Base-by-base conservation (phyloP, 208 protist genomes). In the Wallacemonas collosoma region DNA sequence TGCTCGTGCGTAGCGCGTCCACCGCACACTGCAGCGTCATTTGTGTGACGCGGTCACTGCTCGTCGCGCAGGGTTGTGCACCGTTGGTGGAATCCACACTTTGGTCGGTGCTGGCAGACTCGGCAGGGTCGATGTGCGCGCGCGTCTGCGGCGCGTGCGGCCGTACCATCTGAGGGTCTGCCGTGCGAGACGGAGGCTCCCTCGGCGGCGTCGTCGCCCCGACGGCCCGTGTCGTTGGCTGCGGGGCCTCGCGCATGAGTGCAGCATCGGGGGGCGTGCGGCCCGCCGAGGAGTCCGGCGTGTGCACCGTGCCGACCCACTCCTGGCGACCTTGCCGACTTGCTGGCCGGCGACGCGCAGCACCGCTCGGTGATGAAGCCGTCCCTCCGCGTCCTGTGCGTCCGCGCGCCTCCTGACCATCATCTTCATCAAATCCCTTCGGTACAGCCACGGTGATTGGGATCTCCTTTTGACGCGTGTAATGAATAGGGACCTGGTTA, bases 11-110 rank as follows among this genome's bases (percentile, higher is more conserved):
- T 26, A 95, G 73, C 15, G 75, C 71, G 17, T 84, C 81, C 9
- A 87, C 70, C 3, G 81, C 72, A 72, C 77, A 87, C 71, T 81
- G 71, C 35, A 95, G 75, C 38, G 80, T 68, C n/a, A 61, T 61
- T 39, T 70, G 7, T 17, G 69, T 73, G 12, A 54, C 50, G 40
- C 38, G 55, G 44, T 73, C 54, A 3, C 44, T 53, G 39, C 65
- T 56, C 11, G 41, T 40, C 14, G 67, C 45, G 54, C 60, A 70
- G 39, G 45, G 50, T 15, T 15, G 9, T 14, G 54, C 64, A 1
- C 39, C 43, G 17, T 66, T 47, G 48, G 73, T 51, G 6, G 68
- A 26, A 69, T 63, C 7, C 56, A 61, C 51, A 14, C 71, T 36
- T 68, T 68, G 50, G 58, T 50, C 56, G 44, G 44, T 44, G 47